Conservation (phyloP, 2,329 filamentous ascomycete species). For the Graphiopsis chlorocephala region DNA sequence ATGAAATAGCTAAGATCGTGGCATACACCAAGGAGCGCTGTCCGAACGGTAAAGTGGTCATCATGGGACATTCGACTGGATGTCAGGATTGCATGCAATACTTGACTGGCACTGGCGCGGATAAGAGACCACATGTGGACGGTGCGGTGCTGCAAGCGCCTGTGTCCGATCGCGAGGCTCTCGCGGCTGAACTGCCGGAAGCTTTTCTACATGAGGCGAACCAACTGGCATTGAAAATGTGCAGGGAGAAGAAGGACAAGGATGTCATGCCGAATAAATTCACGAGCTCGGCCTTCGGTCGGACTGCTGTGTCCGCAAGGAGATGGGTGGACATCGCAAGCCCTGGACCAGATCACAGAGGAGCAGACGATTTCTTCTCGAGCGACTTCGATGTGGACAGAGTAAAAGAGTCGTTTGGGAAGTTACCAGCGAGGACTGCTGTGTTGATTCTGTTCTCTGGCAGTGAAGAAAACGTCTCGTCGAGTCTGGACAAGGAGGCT, state of each 20-base stretch:
- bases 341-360: constrained; percentile 55
- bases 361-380: constrained; percentile 87
- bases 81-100: constrained; percentile 69
- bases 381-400: constrained; percentile 64
- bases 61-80: constrained; percentile 69
- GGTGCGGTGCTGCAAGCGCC: constrained; percentile 78
- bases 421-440: constrained; percentile 50
- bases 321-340: constrained; percentile 59
- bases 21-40: constrained; percentile 46
- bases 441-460: constrained; percentile 65
- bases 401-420: constrained; percentile 64
- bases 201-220: constrained; percentile 41
- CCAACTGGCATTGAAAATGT: constrained; percentile 53
- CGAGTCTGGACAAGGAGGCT: constrained; percentile 54
- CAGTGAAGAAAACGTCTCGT: constrained; percentile 64
- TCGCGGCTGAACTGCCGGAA: constrained; percentile 47
- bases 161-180: constrained; percentile 71
- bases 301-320: constrained; percentile 51
- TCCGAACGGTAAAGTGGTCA: constrained; percentile 54
- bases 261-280: constrained; percentile 52
- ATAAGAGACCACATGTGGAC: constrained; percentile 56
- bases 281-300: constrained; percentile 32
- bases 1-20: constrained; percentile 53
- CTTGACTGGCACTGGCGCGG: constrained; percentile 36
- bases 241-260: constrained; percentile 52